Evolutionary conservation across 140 eudicot species (phyloP), one percentile per base, ranked within the genome.

Genomic region (Ambrosia hybrid): DNA sequence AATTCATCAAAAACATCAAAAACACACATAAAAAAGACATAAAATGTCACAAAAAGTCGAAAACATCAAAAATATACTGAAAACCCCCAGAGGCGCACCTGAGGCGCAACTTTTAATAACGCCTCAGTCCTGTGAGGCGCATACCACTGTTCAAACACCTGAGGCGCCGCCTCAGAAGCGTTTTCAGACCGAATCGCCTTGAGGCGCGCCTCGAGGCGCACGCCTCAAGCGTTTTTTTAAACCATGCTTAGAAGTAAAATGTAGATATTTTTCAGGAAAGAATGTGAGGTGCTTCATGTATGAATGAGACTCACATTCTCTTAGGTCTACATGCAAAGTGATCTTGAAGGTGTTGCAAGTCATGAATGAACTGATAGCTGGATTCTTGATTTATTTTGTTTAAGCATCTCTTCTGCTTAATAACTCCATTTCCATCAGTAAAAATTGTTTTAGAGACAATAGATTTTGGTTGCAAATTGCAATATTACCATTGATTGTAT

Each of bases 281-380:
- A 65, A 41, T 6, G 67, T 5, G 17, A 55, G 59, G 73, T 52
- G 65, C 33, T 39, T 41, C 51, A 62, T 9, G 65, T 30, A 62
- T 45, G 58, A 30, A n/a, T 39, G 36, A 55, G 73, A 15, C 48
- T 60, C 49, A 55, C 17, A 11, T 67, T 39, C 34, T 67, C n/a
- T 43, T 75, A 26, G 72, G 56, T 65, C 6, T 43, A 10, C 12
- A 15, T 73, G 70, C 39, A 34, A 49, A 73, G 52, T 61, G 70
- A 73, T 37, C 45, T 72, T 45, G 6, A 72, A 72, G 30, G 30
- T 51, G 3, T 26, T 45, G 59, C 76, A 72, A 51, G 38, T 51
- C 65, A 64, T 41, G 9, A 55, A 17, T 65, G 36, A 14, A 65
- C 37, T n/a, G 30, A 38, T 53, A 11, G 5, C 49, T 17, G 36